phyloP scores from a whole-genome alignment of 202 grass and related monocot genomes.

The Hordeum pubiflorum region DNA sequence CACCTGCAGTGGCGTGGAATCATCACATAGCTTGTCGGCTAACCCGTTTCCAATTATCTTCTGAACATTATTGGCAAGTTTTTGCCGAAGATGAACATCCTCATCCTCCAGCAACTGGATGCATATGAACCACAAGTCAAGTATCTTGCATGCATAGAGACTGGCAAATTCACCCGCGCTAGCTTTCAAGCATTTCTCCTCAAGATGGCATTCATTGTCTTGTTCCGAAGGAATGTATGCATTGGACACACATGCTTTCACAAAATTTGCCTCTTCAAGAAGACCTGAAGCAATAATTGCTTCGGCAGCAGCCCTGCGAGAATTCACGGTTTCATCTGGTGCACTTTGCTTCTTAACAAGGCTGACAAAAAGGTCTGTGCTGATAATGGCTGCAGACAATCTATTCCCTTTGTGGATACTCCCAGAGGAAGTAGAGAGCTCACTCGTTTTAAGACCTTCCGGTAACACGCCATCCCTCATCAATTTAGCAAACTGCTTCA shows the following conservation, averaged over 20 bases:
- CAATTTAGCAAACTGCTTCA: conserved; percentile 64
- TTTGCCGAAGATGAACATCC: conserved; percentile 66
- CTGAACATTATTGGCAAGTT: conserved; percentile 70
- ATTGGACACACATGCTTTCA: conserved; percentile 51
- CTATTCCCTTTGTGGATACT: conserved; percentile 29
- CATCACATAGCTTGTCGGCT: conserved; percentile 36
- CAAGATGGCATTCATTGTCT: conserved; percentile 24
- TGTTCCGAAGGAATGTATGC: conserved; percentile 30
- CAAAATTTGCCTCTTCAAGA: conserved; percentile 49
- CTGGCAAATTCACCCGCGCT: conserved; percentile 33
- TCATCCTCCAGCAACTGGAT: conserved; percentile 94
- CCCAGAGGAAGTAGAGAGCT: conserved; percentile 19
- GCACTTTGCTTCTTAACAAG: conserved; percentile 63
- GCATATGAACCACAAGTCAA: conserved; percentile 83
- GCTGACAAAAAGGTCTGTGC: conserved; percentile 49
- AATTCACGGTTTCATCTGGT: conserved; percentile 69
- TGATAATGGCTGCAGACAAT: conserved; percentile 35
- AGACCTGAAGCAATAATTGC: conserved; percentile 75
- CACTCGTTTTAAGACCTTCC: conserved; percentile 23
- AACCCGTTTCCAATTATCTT: conserved; percentile 50
- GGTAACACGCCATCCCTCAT: conserved; percentile 31
- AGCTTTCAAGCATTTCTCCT: conserved; percentile 27
- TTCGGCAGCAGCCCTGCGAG: conserved; percentile 64
- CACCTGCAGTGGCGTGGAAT: conserved; percentile 69
- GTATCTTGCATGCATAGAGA: conserved; percentile 59